Percentiles rank a stretch among this genome's conserved stretches.
Conservation (phyloP, 139 green algal genomes). For the Coelastrella sp. region DNA sequence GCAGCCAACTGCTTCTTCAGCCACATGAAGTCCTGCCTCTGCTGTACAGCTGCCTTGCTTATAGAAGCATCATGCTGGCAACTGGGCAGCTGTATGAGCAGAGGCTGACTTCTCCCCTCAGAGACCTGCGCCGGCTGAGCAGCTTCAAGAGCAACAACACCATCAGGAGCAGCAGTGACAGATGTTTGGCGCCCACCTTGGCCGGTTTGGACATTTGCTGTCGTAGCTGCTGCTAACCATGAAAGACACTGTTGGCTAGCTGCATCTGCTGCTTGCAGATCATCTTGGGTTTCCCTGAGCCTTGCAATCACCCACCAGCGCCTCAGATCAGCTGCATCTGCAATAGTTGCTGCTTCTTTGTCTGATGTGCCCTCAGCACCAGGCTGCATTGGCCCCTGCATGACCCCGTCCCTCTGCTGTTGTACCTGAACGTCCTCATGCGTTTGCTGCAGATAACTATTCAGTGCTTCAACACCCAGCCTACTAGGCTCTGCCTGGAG, state of each 20-base stretch:
- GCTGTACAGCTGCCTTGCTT: not conserved
- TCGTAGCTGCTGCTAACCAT: not conserved
- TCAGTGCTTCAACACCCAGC: no score
- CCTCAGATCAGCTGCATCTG: not conserved
- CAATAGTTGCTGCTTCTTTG: not conserved
- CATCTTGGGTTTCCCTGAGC: not conserved
- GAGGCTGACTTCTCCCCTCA: not conserved
- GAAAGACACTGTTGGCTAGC: not conserved
- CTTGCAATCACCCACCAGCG: conserved; percentile 24
- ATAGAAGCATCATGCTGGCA: conserved; percentile 10
- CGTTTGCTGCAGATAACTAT: no score
- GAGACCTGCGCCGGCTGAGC: not conserved
- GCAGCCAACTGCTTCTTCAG: conserved; percentile 19
- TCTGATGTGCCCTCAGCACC: not conserved
- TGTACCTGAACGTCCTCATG: no score
- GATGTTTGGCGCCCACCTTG: not conserved
- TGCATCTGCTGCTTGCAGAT: conserved; percentile 20
- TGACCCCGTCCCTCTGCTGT: not conserved
- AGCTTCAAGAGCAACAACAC: not conserved
- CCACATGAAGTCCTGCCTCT: conserved; percentile 28
- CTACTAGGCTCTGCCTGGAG: no score
- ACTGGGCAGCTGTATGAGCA: conserved; percentile 6
- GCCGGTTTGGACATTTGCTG: no score
- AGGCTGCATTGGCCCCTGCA: not conserved
- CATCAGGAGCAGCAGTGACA: not conserved